Conservation (phyloP, 2,329 filamentous ascomycete genomes). For the Teratosphaeriaceae sp. region DNA sequence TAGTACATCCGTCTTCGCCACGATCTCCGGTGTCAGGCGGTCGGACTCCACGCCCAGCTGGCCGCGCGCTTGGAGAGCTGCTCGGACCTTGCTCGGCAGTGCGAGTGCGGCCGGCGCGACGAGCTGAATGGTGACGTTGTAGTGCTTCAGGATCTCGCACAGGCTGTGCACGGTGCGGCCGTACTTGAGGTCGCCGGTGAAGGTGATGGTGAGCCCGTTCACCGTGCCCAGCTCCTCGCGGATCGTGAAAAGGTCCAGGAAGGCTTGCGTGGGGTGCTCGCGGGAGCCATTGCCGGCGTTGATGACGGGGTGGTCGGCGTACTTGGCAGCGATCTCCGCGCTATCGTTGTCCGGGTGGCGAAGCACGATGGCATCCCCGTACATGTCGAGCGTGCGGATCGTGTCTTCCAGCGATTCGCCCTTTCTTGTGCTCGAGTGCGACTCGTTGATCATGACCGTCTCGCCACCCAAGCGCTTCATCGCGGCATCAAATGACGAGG, state of each 20-base stretch:
- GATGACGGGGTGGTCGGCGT: conserved; percentile 85
- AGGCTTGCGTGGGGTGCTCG: conserved; percentile 95
- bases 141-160: conserved; percentile 88
- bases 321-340: conserved; percentile 76
- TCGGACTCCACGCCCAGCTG: conserved; percentile 72
- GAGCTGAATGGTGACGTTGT: conserved; percentile 89
- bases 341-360: conserved; percentile 81
- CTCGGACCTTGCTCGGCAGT: conserved; percentile 68
- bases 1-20: conserved; percentile 80
- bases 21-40: conserved; percentile 76
- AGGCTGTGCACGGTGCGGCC: conserved; percentile 93
- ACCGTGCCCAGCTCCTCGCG: conserved; percentile 95
- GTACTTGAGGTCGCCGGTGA: conserved; percentile 86
- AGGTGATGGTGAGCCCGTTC: conserved; percentile 91
- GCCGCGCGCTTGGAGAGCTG: conserved; percentile 64
- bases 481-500: conserved; percentile 90
- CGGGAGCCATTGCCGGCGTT: conserved; percentile 95
- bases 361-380: conserved; percentile 91
- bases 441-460: conserved; percentile 73
- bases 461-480: conserved; percentile 97
- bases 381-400: conserved; percentile 86
- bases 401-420: conserved; percentile 92
- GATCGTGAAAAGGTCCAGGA: conserved; percentile 97
- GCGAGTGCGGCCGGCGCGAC: conserved; percentile 74
- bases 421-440: conserved; percentile 85